Base-by-base conservation (phyloP, 352 stramenopile genomes). In the Peronospora tabacina region DNA sequence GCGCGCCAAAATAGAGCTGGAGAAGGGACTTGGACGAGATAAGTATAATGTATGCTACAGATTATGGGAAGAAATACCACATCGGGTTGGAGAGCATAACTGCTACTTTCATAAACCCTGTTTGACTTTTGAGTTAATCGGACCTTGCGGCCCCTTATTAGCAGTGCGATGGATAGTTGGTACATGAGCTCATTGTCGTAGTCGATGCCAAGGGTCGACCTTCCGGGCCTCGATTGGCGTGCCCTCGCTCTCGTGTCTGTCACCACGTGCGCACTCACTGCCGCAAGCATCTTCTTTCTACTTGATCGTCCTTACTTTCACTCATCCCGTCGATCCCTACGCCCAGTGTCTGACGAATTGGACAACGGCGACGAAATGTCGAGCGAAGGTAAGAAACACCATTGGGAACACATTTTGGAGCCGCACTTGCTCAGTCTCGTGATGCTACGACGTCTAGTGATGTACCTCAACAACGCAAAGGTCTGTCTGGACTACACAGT, bases 401-500 rank as follows among this genome's bases (percentile, higher is more conserved):
- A 35, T 0, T 32, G 8, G 28, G 7, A 32, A 6, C 1, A 1
- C 3, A 30, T 7, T 0, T 30, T 7, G 8, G 6, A 7, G 28
- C 2, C 7, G 28, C 12, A 0, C 3, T 32, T 32, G 7, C 7
- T 12, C 28, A 0, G 4, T 52, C 7, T 28, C 4, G 33, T 12
- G n/a, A 16, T 35, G 11, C 11, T 34, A 5, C 22, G 0, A 35
- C 11, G 40, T 35, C 9, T 44, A 89, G 78, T 88, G 13, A 56
- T 75, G 17, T 93, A 93, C 53, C 43, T 93, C 19, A 93, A 93
- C 66, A 93, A 93, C 45, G 24, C 82, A 5, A 67, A 78, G 41
- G 70, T 67, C 47, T 89, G 75, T 58, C 75, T 75, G 38, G 70
- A 86, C 61, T 93, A 81, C 44, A 54, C 61, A 12, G 79, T 93